Evolutionary conservation across 345 rosid species (phyloP).

Genomic region (Euphorbia peplus): DNA sequence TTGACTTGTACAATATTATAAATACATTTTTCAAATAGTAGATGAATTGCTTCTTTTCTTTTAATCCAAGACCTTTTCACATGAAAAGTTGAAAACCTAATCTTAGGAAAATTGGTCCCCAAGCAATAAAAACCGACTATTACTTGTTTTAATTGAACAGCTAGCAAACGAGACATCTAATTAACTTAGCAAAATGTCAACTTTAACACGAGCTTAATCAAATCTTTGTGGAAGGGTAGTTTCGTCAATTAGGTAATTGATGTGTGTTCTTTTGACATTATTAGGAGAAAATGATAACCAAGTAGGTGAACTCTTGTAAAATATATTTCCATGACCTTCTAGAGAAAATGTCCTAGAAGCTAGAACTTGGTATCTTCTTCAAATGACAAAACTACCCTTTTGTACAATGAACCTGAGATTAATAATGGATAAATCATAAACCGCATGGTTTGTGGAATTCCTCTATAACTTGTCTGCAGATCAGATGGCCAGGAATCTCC

Average conservation of each 20-base stretch:
- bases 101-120: neutral
- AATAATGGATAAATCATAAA: slow-evolving; percentile 1
- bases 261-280: neutral
- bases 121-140: neutral
- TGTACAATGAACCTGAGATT: neutral
- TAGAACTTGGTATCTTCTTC: neutral
- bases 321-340: slow-evolving; percentile 13
- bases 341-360: slow-evolving; percentile 18
- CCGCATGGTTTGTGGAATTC: slow-evolving; percentile 14
- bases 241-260: slow-evolving; percentile 9
- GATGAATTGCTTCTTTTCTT: neutral
- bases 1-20: slow-evolving; percentile 19
- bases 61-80: neutral
- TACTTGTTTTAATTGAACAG: neutral
- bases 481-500: slow-evolving; percentile 19
- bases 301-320: slow-evolving; percentile 20
- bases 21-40: too few relatives aligned
- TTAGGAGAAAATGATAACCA: neutral
- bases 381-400: slow-evolving; percentile 6
- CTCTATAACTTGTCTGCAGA: neutral
- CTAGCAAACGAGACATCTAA: neutral
- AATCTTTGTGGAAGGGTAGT: slow-evolving; percentile 3
- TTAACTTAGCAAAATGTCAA: slow-evolving; percentile 2
- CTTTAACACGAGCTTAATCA: neutral
- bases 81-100: neutral